Evolutionary conservation across 306 rosid species (phyloP), one percentile per base, ranked within the genome.

Genomic region (Acacia acuminata): DNA sequence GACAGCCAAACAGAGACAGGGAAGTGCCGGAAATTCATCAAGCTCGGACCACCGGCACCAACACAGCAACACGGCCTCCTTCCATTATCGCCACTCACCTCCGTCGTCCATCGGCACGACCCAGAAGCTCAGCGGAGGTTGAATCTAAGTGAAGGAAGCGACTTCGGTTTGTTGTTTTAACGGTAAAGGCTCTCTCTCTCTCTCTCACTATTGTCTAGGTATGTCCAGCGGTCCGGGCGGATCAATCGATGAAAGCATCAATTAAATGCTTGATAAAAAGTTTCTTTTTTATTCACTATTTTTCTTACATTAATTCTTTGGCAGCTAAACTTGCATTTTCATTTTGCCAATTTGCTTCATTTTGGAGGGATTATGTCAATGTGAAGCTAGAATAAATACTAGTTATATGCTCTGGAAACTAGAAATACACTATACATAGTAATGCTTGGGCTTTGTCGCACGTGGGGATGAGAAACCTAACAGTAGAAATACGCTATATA

Each of bases 141-240:
- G 74, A 88, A 90, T 76, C 94, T 96, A 65, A 77, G 87, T 78
- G 72, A 82, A 86, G 91, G 73, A 96, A 88, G 85, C 89, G 76
- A 45, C 90, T 93, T 67, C 82, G 44, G 83, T 96, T 72, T 91
- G 94, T 75, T 90, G 94, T 56, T 69, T 75, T 76, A 86, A 89
- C 15, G 97, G 97, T 96, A 90, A 89, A 77, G 70, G 45, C 78
- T 81, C 73, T 70, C 17, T 24, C 25, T 81, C 73, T 27, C 27
- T 27, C 27, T 27, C 27, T 27, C 27, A 66, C 17, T 24, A 24
- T 64, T 51, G 74, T 68, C 58, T 30, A 25, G 20, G 15, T 66
- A 50, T 77, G 56, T 43, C 13, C 38, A 63, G 27, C 4, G 4
- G 27, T 27, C 27, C 27, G 27, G 27, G 27, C 27, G 1, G 27